Evolutionary conservation across 805 yeast species (phyloP).

Genomic region (Starmerella floricola): DNA sequence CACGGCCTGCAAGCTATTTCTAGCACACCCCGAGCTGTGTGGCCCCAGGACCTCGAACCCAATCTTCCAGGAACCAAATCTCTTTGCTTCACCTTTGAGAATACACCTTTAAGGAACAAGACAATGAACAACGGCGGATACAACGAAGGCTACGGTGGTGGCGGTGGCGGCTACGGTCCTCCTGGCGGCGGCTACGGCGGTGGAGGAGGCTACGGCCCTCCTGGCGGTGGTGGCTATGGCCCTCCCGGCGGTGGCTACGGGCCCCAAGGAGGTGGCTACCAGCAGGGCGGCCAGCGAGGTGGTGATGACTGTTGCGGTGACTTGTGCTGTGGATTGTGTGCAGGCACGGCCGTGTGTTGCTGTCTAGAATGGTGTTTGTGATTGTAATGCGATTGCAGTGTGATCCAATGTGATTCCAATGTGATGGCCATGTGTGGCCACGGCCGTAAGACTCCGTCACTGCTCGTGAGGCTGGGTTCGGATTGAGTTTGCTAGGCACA

Average conservation of each 20-base stretch:
- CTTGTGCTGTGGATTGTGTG: conserved; percentile 30
- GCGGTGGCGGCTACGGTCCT: conserved; percentile 4
- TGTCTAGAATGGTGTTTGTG: conserved; percentile 25
- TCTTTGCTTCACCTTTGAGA: no score
- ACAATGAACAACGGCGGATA: background rate
- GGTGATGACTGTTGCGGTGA: conserved; percentile 20
- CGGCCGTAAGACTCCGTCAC: no score
- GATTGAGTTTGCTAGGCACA: no score
- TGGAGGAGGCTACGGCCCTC: conserved; percentile 4
- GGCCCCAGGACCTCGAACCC: no score
- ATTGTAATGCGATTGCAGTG: no score
- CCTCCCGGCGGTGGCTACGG: conserved; percentile 8
- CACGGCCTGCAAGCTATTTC: no score
- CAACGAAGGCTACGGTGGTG: conserved; percentile 8
- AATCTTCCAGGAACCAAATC: no score
- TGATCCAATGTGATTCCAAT: no score
- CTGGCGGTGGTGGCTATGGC: conserved; percentile 5
- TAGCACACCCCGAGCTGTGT: no score
- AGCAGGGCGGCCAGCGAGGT: conserved; percentile 2
- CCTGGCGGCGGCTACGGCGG: background rate
- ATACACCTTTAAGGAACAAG: no score
- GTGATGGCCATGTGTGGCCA: no score
- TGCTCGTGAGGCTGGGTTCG: no score
- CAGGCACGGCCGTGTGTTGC: conserved; percentile 28
- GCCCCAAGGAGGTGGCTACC: conserved; percentile 6